Evolutionary conservation across 2,329 filamentous ascomycete genomes (phyloP), one percentile per base, ranked within the genome.

Genomic region (Penicillium sp.): DNA sequence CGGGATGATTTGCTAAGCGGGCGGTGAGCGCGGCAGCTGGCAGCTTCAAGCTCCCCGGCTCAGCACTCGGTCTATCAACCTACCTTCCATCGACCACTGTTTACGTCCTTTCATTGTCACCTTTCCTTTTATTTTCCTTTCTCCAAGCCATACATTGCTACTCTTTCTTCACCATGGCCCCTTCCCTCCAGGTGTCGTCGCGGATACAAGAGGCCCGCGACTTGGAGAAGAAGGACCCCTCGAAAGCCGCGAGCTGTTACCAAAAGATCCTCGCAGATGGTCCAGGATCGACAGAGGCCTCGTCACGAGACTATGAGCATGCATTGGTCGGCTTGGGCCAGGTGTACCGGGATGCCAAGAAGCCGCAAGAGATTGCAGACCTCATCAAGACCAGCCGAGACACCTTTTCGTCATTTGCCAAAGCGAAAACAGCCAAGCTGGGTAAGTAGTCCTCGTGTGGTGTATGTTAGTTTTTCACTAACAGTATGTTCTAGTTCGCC

Each of bases 401-500:
- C 58, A 88, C 93, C 39, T 84, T 98, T 58, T 96, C 92, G 50
- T 93, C 89, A 57, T 97, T 98, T 72, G 93, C 93, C 58, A 96
- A 97, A 79, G 93, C 95, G 55, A 98, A 98, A 82, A 97, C 93
- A 28, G 89, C 93, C 49, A 98, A 98, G 76, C 80, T 98, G 55
- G 89, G 93, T 97, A 84, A 58, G 85, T 57, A 15, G 25, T 10
- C 27, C 20, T 33, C 20, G 44, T 46, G 12, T 15, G 20, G 25
- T 24, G 4, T n/a, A 24, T 38, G 15, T 23, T 18, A 13, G n/a
- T 41, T 39, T 20, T 44, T 44, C 44, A 40, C 43, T 45, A 49
- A 44, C 28, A 45, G 23, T 23, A 25, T 33, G 24, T 7, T 42
- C 33, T 55, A 96, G 93, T 98, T 62, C 92, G 93, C 63, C 90